Conservation (phyloP, 106 monocot species). For the Acorus calamus region DNA sequence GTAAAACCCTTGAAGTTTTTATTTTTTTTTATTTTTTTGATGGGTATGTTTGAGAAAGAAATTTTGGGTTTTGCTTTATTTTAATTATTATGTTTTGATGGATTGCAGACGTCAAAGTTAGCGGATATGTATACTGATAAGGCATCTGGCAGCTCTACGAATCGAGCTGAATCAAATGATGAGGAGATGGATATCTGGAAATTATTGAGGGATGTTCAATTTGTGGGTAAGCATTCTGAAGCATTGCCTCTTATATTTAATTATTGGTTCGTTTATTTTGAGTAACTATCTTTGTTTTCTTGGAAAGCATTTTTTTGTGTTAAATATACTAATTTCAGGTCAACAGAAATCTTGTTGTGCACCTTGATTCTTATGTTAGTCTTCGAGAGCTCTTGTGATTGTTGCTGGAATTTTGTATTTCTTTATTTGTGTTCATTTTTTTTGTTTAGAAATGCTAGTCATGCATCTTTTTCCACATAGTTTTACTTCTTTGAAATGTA, state of each 20-base stretch:
- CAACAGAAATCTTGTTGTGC: too few relatives aligned
- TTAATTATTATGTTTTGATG: neutral
- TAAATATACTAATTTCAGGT: too few relatives aligned
- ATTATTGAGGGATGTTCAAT: conserved; percentile 1
- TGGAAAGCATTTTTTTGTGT: neutral
- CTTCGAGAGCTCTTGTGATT: too few relatives aligned
- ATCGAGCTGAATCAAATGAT: neutral
- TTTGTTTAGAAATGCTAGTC: too few relatives aligned
- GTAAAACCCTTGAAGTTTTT: conserved; percentile 16
- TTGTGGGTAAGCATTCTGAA: neutral
- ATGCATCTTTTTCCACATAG: too few relatives aligned
- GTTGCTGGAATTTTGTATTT: too few relatives aligned
- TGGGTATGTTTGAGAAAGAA: conserved; percentile 13
- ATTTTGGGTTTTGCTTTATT: neutral
- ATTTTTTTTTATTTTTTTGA: conserved; percentile 9
- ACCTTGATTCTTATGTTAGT: too few relatives aligned
- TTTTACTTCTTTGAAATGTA: too few relatives aligned
- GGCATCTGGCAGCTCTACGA: neutral
- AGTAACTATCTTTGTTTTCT: neutral
- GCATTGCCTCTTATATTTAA: neutral
- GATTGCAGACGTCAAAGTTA: neutral
- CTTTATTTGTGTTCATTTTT: too few relatives aligned
- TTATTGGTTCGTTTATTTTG: neutral
- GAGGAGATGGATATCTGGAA: conserved; percentile 1
- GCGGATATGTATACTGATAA: conserved; percentile 3